Conservation (phyloP, 2,329 filamentous ascomycete species). For the Cyanodermella asteris region DNA sequence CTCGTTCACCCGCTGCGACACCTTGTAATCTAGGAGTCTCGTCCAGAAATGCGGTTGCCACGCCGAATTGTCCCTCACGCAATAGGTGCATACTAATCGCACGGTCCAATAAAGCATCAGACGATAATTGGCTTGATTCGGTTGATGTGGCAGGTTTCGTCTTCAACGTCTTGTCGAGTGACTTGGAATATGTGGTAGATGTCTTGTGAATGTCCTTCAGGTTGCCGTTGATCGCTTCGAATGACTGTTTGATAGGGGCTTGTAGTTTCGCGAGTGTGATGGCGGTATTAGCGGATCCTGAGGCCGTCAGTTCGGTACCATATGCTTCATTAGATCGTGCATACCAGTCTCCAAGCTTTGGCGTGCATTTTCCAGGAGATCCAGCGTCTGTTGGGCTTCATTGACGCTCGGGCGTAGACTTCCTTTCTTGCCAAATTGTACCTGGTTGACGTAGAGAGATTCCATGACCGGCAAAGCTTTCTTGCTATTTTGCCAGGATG, state of each 20-base stretch:
- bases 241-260: slow-evolving; percentile 58
- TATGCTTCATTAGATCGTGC: neutral
- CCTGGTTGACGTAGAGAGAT: slow-evolving; percentile 49
- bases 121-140: no score
- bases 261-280: slow-evolving; percentile 66
- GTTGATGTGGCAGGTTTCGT: no score
- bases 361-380: slow-evolving; percentile 50
- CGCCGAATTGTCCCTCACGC: slow-evolving; percentile 78
- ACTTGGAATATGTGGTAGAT: slow-evolving; percentile 65
- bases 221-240: slow-evolving; percentile 60
- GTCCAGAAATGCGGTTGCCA: slow-evolving; percentile 63
- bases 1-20: slow-evolving; percentile 16
- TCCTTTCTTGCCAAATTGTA: slow-evolving; percentile 45
- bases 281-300: slow-evolving; percentile 48
- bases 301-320: slow-evolving; percentile 5
- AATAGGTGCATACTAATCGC: slow-evolving; percentile 93
- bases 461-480: slow-evolving; percentile 32
- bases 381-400: slow-evolving; percentile 67
- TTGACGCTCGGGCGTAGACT: slow-evolving; percentile 49
- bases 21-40: slow-evolving; percentile 26
- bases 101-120: slow-evolving; percentile 66
- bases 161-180: slow-evolving; percentile 58
- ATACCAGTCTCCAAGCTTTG: slow-evolving; percentile 46
- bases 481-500: no score
- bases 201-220: slow-evolving; percentile 66